Evolutionary conservation across 78 protist genomes (phyloP), one percentile per base, ranked within the genome.

Genomic region (Tieghemostelium lacteum): DNA sequence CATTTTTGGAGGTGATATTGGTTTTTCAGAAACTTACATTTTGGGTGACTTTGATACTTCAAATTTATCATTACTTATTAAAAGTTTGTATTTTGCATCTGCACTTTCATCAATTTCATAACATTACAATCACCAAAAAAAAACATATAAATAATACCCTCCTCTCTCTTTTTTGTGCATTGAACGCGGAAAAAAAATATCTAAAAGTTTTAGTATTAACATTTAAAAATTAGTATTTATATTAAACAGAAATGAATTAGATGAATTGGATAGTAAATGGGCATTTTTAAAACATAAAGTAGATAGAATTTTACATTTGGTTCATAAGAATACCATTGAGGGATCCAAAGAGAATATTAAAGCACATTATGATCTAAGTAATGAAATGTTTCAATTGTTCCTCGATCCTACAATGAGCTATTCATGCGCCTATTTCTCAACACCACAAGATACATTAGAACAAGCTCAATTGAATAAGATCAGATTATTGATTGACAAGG

Each of bases 351-450:
- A 88, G 24, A 88, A 88, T 62, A 88, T 88, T 34, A 52, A 36
- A 24, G 94, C 86, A 14, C 94, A 88, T 75, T 88, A 88, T 73
- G 94, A 88, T 37, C 65, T 88, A 24, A 60, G 86, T 22, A 88
- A 88, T 50, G 94, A 88, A 24, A 77, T 88, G 87, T 88, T 73
- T 34, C n/a, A 12, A 58, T 73, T 76, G 77, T 88, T 88, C 58
- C 62, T 88, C 6, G 94, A 88, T 36, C 73, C 73, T 28, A 77
- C 94, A 26, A 88, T 88, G 94, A 72, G 91, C 24, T 88, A 88
- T 63, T 88, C 94, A 36, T 65, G 77, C 24, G 94, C 91, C n/a
- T 65, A 76, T 39, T 73, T 72, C 28, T 28, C n/a, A 4, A 2
- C 20, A 8, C 60, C 34, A 29, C 65, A 87, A n/a, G 75, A 87